Percentiles rank a stretch among this genome's conserved stretches.
phyloP scores from a whole-genome alignment of 495 filamentous ascomycete species.

The Aspergillus cavernicola region DNA sequence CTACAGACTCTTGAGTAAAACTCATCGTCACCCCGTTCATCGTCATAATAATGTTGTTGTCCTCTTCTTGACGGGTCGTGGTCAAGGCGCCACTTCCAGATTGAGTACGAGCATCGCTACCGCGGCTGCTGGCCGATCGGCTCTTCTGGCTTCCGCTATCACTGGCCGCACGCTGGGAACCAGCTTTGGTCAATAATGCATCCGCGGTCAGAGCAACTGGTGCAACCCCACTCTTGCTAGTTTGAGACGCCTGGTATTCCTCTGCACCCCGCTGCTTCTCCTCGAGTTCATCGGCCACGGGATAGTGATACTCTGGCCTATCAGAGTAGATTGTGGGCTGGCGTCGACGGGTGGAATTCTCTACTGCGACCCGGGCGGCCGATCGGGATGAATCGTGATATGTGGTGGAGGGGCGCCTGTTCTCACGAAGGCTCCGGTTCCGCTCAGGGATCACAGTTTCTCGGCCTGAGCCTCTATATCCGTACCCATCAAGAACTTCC shows the following conservation, averaged over 20 bases:
- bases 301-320: conserved; percentile 16
- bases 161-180: conserved; percentile 29
- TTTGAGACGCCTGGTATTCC: conserved; percentile 36
- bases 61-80: conserved; percentile 29
- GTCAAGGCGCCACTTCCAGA: conserved; percentile 29
- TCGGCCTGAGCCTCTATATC: conserved; percentile 26
- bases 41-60: conserved; percentile 40
- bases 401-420: conserved; percentile 21
- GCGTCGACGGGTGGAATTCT: conserved; percentile 30
- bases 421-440: conserved; percentile 30
- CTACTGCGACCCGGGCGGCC: conserved; percentile 30
- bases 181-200: conserved; percentile 29
- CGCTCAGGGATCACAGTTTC: conserved; percentile 33
- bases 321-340: conserved; percentile 25
- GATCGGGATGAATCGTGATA: conserved; percentile 33
- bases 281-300: conserved; percentile 23
- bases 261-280: conserved; percentile 36
- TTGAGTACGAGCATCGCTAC: conserved; percentile 33
- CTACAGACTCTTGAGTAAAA: conserved; percentile 35
- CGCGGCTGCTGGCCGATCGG: conserved; percentile 44
- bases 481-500: conserved; percentile 30
- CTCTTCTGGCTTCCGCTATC: conserved; percentile 46
- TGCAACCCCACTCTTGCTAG: conserved; percentile 21
- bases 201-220: conserved; percentile 35
- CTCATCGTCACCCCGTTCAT: conserved; percentile 44